Evolutionary conservation across 2,329 filamentous ascomycete species (phyloP).

Genomic region (Hypoxylon sp.): DNA sequence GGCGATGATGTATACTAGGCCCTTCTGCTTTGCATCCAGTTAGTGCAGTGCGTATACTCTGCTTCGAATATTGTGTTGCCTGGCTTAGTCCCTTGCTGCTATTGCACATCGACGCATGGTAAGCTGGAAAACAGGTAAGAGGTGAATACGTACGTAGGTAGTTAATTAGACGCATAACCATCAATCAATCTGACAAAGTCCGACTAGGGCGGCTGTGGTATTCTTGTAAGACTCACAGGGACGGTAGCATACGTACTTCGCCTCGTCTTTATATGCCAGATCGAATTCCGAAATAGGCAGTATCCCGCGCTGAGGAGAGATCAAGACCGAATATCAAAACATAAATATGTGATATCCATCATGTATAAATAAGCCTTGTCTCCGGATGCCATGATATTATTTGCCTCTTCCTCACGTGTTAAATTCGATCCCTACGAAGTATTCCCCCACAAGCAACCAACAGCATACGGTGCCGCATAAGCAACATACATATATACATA

Average conservation of each 20-base stretch:
- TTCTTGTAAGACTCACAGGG: slow-evolving; percentile 2
- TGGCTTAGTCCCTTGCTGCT: not conserved
- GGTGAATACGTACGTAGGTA: not conserved
- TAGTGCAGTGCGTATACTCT: slow-evolving; percentile 5
- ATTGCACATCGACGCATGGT: not conserved
- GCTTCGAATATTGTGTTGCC: not conserved
- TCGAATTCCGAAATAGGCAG: slow-evolving; percentile 13
- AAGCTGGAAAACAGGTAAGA: not conserved
- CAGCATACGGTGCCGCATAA: too few species aligned
- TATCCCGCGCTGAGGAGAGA: slow-evolving; percentile 10
- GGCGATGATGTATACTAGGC: too few species aligned
- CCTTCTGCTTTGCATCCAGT: too few species aligned
- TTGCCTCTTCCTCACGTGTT: too few species aligned
- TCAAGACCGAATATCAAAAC: not conserved
- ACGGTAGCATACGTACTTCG: not conserved
- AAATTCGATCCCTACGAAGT: too few species aligned
- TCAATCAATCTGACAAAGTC: too few species aligned
- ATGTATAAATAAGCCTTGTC: slow-evolving; percentile 1
- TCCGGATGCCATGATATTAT: not conserved
- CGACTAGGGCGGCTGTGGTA: too few species aligned
- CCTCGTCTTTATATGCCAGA: not conserved
- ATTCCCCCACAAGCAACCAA: too few species aligned
- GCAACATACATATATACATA: too few species aligned
- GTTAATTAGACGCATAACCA: too few species aligned
- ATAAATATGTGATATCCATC: slow-evolving; percentile 1